Percentiles rank a stretch among this genome's conserved stretches.
Evolutionary conservation across 768 basidiomycete species (phyloP).

Genomic region (Rhodotorula paludigena): DNA sequence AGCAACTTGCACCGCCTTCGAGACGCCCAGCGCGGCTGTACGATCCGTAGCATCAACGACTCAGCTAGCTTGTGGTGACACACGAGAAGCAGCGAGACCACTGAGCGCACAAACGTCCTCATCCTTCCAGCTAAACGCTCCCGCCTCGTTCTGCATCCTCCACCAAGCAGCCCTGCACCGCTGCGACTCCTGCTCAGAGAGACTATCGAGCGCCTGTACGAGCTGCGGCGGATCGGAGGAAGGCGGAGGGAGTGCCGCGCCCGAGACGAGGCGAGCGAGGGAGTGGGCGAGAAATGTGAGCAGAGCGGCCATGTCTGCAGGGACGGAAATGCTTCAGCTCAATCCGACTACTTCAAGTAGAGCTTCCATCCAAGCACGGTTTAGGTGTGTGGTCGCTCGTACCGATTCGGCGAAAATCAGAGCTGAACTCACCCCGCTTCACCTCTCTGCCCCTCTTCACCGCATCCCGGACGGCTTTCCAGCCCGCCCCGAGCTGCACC

Average conservation of each 20-base stretch:
- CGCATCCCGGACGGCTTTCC: constrained; percentile 59
- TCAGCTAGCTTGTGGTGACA: neutral
- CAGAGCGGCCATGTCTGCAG: neutral
- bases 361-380: too few species aligned
- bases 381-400: neutral
- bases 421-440: constrained; percentile 60
- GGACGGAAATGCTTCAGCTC: neutral
- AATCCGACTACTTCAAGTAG: too few species aligned
- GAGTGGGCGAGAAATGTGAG: constrained; percentile 12
- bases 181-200: constrained; percentile 42
- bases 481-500: constrained; percentile 56
- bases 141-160: constrained; percentile 63
- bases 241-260: constrained; percentile 10
- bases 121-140: constrained; percentile 85
- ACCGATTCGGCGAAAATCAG: too few species aligned
- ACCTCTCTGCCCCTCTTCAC: constrained; percentile 64
- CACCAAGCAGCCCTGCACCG: constrained; percentile 50
- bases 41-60: too few species aligned
- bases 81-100: too few species aligned
- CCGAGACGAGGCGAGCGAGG: constrained; percentile 12
- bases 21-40: neutral
- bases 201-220: constrained; percentile 6
- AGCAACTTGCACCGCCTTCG: constrained; percentile 21
- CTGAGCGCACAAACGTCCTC: constrained; percentile 64
- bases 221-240: too few species aligned